Base-by-base conservation (phyloP, 2,329 filamentous ascomycete species). In the Fusarium sp. region DNA sequence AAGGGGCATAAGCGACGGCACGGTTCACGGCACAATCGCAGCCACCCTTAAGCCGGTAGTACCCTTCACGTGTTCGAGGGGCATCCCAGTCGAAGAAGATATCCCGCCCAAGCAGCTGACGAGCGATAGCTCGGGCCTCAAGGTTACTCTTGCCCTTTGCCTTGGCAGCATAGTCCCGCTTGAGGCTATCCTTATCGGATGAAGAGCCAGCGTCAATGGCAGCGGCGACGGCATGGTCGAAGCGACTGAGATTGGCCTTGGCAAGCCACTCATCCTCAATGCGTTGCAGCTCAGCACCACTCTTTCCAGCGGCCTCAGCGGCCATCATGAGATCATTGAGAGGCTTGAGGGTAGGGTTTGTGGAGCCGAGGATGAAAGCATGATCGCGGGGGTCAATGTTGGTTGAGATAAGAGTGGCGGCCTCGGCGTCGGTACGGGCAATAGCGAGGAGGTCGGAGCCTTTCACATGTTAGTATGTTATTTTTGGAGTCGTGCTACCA, bases 361-460 rank as follows among this genome's bases (percentile, higher is more conserved):
- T 99, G 74, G 87, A 83, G 72, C 96, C 96, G 33, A 96, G 82
- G 79, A 99, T 94, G 88, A 97, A 99, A 74, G 89, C 85, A 80
- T 99, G 96, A 82, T 99, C 96, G 74, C 96, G 92, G 61, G 92
- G 90, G 82, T 99, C 96, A 77, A 99, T 97, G 74, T 93, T 97
- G 33, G 93, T 95, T 68, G 93, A 97, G 84, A 99, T 97, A 74
- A 99, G 90, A 6, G 96, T 99, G 33, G 96, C 96, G 54, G 96
- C 96, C 85, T 99, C 96, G 73, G 96, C 96, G 81, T 99, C 96
- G 61, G 96, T 99, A 75, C 96, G 91, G 54, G 96, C 96, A 70
- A 99, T 89, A 71, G 93, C 93, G 39, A 99, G 83, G 65, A 99
- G 90, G 77, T 99, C 93, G 66, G 89, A 87, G 68, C 92, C 89